A percentile compares a stretch with the other conserved stretches of the same genome.
Evolutionary conservation across 2,329 filamentous ascomycete species (phyloP).

Genomic region (Ophiosphaerella korrae): DNA sequence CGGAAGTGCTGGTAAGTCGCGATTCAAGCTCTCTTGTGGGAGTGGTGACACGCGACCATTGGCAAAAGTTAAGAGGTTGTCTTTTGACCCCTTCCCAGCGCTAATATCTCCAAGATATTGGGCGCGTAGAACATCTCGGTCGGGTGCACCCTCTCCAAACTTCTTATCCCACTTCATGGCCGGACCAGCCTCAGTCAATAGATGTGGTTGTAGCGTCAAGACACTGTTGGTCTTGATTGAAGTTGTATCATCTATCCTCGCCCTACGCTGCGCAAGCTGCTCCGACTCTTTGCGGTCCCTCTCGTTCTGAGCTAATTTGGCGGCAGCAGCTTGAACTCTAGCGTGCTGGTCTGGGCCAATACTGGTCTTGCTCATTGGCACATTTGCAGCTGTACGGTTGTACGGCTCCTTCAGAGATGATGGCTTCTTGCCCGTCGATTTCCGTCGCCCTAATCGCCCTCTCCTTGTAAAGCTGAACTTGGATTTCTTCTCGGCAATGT

Average conservation of each 20-base stretch:
- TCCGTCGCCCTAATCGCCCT: constrained; percentile 66
- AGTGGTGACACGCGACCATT: constrained; percentile 39
- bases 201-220: constrained; percentile 81
- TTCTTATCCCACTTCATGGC: constrained; percentile 97
- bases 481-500: constrained; percentile 93
- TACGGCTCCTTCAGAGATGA: constrained; percentile 57
- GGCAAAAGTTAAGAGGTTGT: constrained; percentile 47
- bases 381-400: constrained; percentile 55
- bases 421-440: constrained; percentile 51
- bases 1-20: constrained; percentile 52
- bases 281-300: constrained; percentile 61
- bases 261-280: constrained; percentile 58
- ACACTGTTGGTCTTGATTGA: constrained; percentile 83
- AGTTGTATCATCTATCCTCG: constrained; percentile 59
- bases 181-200: constrained; percentile 84
- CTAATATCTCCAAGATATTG: constrained; percentile 79
- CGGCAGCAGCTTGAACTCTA: constrained; percentile 88
- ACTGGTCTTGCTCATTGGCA: constrained; percentile 74
- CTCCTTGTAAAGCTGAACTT: constrained; percentile 84
- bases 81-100: constrained; percentile 69
- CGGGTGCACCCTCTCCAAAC: constrained; percentile 90
- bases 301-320: constrained; percentile 76
- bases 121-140: constrained; percentile 81
- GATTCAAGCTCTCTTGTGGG: constrained; percentile 36
- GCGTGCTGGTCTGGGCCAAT: constrained; percentile 92